phyloP scores from a whole-genome alignment of 495 filamentous ascomycete genomes.

The Annulohypoxylon moriforme region DNA sequence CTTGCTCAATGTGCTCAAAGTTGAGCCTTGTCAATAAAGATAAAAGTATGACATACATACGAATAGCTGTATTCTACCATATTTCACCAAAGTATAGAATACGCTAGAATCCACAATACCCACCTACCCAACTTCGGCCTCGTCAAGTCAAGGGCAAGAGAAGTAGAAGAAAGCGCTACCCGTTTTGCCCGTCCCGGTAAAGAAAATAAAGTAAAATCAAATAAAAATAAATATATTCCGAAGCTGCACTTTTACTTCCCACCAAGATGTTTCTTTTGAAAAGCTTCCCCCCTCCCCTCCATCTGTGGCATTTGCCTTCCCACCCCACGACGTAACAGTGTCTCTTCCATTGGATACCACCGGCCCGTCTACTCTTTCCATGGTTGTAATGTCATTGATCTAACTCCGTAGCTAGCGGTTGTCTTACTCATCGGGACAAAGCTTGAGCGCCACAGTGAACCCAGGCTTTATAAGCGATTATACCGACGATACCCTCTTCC shows the following conservation, averaged over 20 bases:
- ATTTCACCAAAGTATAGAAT: conserved; percentile 8
- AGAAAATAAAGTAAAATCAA: not conserved
- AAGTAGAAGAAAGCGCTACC: conserved; percentile 18
- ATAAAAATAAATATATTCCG: conserved; percentile 33
- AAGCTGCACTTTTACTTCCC: conserved; percentile 22
- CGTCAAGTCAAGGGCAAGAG: conserved; percentile 21
- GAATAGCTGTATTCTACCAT: not conserved
- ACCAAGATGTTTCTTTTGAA: conserved; percentile 34
- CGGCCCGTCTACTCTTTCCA: conserved; percentile 16
- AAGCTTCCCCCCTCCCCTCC: conserved; percentile 4
- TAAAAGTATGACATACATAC: not conserved
- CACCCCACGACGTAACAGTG: conserved; percentile 29
- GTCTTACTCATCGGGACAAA: conserved; percentile 7
- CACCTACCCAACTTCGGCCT: conserved; percentile 17
- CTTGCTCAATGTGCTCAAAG: not conserved
- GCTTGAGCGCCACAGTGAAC: conserved; percentile 13
- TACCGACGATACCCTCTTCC: conserved; percentile 12
- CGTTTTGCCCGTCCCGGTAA: not conserved
- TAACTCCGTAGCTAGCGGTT: conserved; percentile 4
- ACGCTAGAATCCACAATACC: conserved; percentile 6
- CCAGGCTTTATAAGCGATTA: conserved; percentile 16
- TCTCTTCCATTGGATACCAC: conserved; percentile 13
- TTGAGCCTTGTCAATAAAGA: conserved; percentile 4
- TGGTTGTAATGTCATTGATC: conserved; percentile 8
- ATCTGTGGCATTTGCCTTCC: conserved; percentile 7